A percentile compares a stretch with the other conserved stretches of the same genome.
These are phyloP conservation scores for Capsicum baccatum DNA, from an alignment of 257 asterid genomes.

Conservation along the genomic window DNA sequence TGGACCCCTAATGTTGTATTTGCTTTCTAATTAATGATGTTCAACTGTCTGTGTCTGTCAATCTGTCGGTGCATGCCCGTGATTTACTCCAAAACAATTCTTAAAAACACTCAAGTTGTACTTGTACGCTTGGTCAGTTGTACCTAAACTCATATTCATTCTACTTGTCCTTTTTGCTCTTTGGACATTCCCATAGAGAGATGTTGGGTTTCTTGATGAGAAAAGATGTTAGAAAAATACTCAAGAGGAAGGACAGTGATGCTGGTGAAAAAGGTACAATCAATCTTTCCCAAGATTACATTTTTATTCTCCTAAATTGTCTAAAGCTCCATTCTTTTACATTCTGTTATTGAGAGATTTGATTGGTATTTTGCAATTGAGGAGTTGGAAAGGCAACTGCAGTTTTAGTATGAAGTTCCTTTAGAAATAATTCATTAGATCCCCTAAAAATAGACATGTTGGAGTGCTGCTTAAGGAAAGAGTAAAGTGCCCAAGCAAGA, in stretches of 20 bases:
- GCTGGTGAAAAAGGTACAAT: constrained; percentile 82
- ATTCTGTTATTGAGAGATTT: constrained; percentile 5
- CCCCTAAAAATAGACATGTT: too few species aligned
- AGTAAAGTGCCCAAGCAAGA: background rate
- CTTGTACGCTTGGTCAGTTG: background rate
- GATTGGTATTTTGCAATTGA: background rate
- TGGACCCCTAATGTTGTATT: background rate
- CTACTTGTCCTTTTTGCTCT: too few species aligned
- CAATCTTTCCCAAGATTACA: background rate
- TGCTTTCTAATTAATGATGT: background rate
- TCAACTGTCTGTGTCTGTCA: background rate
- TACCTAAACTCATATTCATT: background rate
- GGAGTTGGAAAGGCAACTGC: too few species aligned
- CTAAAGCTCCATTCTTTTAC: background rate
- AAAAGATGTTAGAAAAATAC: constrained; percentile 80
- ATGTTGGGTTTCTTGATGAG: constrained; percentile 71
- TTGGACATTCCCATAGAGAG: background rate
- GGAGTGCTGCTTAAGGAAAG: too few species aligned
- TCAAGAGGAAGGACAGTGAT: constrained; percentile 97
- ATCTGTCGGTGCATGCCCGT: constrained; percentile 17
- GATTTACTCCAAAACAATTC: background rate
- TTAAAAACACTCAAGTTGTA: background rate
- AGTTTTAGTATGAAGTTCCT: too few species aligned
- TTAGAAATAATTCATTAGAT: too few species aligned
- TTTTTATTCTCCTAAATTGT: background rate